Evolutionary conservation across 371 early-diverging fungal species (phyloP).

Genomic region (Mucor indicus): DNA sequence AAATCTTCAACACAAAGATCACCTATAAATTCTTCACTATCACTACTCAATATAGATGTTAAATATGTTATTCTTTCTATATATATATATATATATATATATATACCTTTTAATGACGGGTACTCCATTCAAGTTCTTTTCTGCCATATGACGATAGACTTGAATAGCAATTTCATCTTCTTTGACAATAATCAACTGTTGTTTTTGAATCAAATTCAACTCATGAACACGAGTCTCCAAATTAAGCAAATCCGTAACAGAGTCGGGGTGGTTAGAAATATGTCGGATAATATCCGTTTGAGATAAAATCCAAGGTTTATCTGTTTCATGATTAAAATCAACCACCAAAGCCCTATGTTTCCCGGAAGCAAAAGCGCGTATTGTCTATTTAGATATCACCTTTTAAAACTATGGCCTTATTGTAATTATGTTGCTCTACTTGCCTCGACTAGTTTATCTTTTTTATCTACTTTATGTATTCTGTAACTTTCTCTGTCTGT

Average conservation of each 20-base stretch:
- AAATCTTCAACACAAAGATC: constrained; percentile 51
- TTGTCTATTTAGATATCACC: constrained; percentile 18
- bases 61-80: no score
- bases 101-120: constrained; percentile 46
- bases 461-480: constrained; percentile 44
- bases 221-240: constrained; percentile 24
- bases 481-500: constrained; percentile 57
- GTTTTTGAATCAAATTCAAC: constrained; percentile 17
- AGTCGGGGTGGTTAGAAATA: constrained; percentile 39
- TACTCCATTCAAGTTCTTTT: constrained; percentile 42
- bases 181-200: constrained; percentile 27
- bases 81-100: neutral
- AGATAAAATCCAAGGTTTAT: constrained; percentile 46
- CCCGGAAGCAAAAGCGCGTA: constrained; percentile 45
- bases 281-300: constrained; percentile 57
- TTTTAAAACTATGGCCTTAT: no score
- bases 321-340: constrained; percentile 20
- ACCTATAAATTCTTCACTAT: constrained; percentile 32
- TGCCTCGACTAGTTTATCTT: constrained; percentile 42
- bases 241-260: constrained; percentile 34
- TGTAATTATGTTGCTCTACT: no score
- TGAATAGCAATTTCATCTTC: constrained; percentile 34
- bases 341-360: constrained; percentile 49
- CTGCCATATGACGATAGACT: constrained; percentile 47
- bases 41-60: no score